Base-by-base conservation (phyloP, 805 yeast species). In the Candida argentea region DNA sequence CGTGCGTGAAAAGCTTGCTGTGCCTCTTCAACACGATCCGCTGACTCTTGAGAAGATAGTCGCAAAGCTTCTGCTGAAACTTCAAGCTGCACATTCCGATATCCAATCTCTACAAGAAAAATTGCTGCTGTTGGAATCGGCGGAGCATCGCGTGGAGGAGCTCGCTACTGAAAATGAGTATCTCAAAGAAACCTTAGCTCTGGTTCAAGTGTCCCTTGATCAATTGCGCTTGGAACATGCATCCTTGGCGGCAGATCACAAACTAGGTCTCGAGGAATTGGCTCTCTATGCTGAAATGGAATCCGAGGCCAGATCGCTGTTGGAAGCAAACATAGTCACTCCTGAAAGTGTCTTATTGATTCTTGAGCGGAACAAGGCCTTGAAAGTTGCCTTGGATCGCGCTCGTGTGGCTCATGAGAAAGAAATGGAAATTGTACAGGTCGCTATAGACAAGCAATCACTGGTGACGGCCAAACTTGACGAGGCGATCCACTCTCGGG, bases 41-140 rank as follows among this genome's bases (percentile, higher is more conserved):
- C 24, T 36, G 2, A 24, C 22, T 18, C 31, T 34, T 12, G 39
- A 36, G 14, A 21, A 27, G 10, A 52, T 66, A 11, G 52, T 73
- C 2, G 48, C 55, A 3, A 57, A 48, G 24, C 51, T 76, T 11
- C 77, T 73, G 35, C 39, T 40, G 5, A 73, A 73, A 36, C 43
- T 73, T 1, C 57, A 58, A 24, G 32, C 21, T 5, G 46, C 60
- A 4, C 42, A 48, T n/a, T 31, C 32, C 15, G 60, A 55, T 13
- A 36, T 52, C 7, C 36, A 33, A 14, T 25, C 26, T 7, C 42
- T 53, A 29, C 44, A 40, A 25, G 30, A 26, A 8, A 34, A 40
- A 6, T 33, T 56, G 1, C 29, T 28, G 2, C 24, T 24, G 2
- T 35, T 56, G 5, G 36, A 42, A 12, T 13, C 22, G 2, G 33